Base-by-base conservation (phyloP, 225 moss, liverwort and hornwort species). In the Lunularia cruciata region DNA sequence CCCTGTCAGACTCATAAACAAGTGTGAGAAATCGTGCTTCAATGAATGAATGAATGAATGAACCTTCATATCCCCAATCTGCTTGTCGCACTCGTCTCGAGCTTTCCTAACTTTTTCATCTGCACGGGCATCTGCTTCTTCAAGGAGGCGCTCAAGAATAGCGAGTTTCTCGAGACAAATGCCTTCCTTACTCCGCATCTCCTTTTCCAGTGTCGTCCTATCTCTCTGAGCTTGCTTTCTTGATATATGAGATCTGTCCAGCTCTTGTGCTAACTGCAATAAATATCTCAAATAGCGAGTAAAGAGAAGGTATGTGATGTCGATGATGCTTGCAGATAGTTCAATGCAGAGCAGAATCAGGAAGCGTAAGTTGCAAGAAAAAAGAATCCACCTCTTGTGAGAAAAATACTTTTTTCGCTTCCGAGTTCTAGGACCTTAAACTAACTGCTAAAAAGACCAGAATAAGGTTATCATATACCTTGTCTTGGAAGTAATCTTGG, bases 401-500 rank as follows among this genome's bases (percentile, higher is more conserved):
- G n/a, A n/a, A n/a, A n/a, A n/a, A n/a, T n/a, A n/a, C n/a, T n/a
- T n/a, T n/a, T n/a, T n/a, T n/a, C n/a, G n/a, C n/a, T n/a, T n/a
- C n/a, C n/a, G n/a, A n/a, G n/a, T n/a, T n/a, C n/a, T n/a, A n/a
- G n/a, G n/a, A n/a, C n/a, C n/a, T n/a, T n/a, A n/a, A n/a, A n/a
- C n/a, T n/a, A n/a, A n/a, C 46, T 43, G 11, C 11, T 25, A 32
- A 13, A 15, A 57, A 28, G 19, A 60, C 4, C 57, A 15, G 19
- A 31, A 33, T 60, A 8, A 67, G 54, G 27, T 12, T 34, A 19
- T 16, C 18, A 19, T 63, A 65, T 32, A 87, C 86, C 84, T 85
- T 87, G 47, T 73, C 76, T 72, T 89, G 88, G 61, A 76, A 87
- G 39, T 76, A 80, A 30, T 90, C 89, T 55, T 94, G 85, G 62